Percentiles rank a stretch among this genome's conserved stretches.
These are phyloP conservation scores for Phaeosphaeria sp. DNA, from an alignment of 2,329 filamentous ascomycete genomes.

Conservation along the genomic window DNA sequence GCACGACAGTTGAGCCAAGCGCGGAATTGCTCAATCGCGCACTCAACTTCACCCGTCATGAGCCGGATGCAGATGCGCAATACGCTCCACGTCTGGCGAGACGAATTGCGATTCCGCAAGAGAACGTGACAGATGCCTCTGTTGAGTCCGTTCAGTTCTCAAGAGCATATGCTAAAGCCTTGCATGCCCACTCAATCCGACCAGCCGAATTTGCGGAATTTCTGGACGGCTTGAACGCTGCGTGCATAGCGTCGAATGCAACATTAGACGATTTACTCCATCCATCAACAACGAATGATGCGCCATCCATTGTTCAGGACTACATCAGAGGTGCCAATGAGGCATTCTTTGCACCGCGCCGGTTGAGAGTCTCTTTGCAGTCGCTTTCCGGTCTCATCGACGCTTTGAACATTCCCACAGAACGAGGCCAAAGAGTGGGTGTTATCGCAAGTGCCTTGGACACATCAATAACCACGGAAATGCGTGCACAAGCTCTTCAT, in stretches of 20 bases:
- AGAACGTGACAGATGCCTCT: neutral
- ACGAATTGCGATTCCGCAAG: slow-evolving; percentile 35
- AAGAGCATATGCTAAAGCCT: slow-evolving; percentile 37
- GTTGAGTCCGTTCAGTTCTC: slow-evolving; percentile 28
- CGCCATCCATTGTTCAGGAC: slow-evolving; percentile 21
- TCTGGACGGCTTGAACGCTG: slow-evolving; percentile 40
- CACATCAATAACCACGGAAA: slow-evolving; percentile 10
- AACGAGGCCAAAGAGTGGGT: slow-evolving; percentile 29
- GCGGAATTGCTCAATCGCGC: slow-evolving; percentile 26
- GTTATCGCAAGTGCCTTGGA: slow-evolving; percentile 26
- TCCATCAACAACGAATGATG: neutral
- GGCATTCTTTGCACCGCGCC: slow-evolving; percentile 42
- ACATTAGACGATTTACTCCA: slow-evolving; percentile 13
- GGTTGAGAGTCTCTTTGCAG: slow-evolving; percentile 33
- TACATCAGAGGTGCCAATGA: slow-evolving; percentile 40
- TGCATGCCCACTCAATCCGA: slow-evolving; percentile 38
- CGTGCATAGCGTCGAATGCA: slow-evolving; percentile 24
- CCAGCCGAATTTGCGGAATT: slow-evolving; percentile 42
- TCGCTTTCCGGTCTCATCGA: slow-evolving; percentile 31
- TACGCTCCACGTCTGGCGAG: slow-evolving; percentile 33
- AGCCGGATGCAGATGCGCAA: slow-evolving; percentile 29
- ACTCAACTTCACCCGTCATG: slow-evolving; percentile 34
- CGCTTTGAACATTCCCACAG: slow-evolving; percentile 25
- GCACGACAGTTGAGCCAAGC: slow-evolving; percentile 6
- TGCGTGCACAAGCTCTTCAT: slow-evolving; percentile 32